Base-by-base conservation (phyloP, 2,329 filamentous ascomycete genomes). In the Trichoderma guizhouense region DNA sequence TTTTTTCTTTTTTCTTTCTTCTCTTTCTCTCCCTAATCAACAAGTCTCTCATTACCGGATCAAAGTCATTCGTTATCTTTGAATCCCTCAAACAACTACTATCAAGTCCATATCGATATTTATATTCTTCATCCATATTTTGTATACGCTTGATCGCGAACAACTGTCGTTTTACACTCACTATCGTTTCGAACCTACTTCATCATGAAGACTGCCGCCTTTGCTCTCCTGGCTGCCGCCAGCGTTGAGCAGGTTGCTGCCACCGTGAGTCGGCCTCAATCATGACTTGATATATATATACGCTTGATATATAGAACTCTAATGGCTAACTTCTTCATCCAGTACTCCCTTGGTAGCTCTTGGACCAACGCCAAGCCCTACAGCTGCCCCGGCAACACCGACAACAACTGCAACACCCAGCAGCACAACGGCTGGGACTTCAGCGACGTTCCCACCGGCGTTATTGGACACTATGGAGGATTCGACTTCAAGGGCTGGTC, bases 351-450 rank as follows among this genome's bases (percentile, higher is more conserved):
- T 57, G 75, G 75, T 57, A 72, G 71, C n/a, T 67, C 73, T 26
- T 76, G 75, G 74, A 71, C 74, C 12, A 69, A 77, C 28, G 83
- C 84, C 65, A 76, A 79, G 69, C 79, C 85, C 73, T 97, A 90
- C 86, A 85, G 85, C 63, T 91, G 86, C 81, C 93, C 94, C 14
- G 83, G 84, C 72, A 94, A 93, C 86, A 89, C 87, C 78, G 84
- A 93, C 84, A 96, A 96, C 85, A 83, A 91, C 77, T 98, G 95
- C 83, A 89, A 87, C 72, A 80, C 87, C n/a, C 82, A 90, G 75
- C 93, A 97, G 84, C 82, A 87, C 74, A 75, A 78, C 26, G 94
- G 94, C 64, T 96, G 92, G 81, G 84, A 91, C 84, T 98, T 92
- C 88, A 81, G 82, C 30, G 87, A 88, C 74, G 86, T 97, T 28